Conservation (phyloP, 495 filamentous ascomycete species). For the Chaetomium fimeti region DNA sequence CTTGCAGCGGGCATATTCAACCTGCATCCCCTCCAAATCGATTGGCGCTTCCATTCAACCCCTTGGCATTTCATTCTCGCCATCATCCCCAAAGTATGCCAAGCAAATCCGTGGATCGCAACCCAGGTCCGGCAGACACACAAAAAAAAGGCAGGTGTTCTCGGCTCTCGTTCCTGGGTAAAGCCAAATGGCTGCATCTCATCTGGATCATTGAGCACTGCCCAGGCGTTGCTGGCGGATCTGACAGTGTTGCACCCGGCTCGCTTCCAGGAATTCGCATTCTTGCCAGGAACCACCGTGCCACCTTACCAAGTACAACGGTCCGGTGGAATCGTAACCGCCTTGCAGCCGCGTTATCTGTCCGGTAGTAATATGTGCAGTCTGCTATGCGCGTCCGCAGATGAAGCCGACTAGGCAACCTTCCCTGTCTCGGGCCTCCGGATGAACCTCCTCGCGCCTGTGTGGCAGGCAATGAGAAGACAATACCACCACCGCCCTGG, state of each 20-base stretch:
- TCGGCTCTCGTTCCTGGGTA: background rate
- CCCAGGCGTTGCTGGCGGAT: constrained; percentile 3
- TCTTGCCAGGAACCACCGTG: constrained; percentile 5
- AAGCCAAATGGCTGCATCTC: background rate
- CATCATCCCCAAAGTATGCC: background rate
- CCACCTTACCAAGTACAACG: too few species aligned
- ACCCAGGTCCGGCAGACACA: background rate
- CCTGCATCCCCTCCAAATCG: constrained; percentile 2
- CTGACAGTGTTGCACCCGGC: constrained; percentile 21
- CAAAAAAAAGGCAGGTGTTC: background rate
- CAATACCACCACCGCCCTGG: background rate
- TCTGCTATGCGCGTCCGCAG: background rate
- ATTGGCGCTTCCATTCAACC: background rate
- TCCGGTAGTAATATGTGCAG: background rate
- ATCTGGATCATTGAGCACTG: background rate
- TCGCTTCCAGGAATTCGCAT: constrained; percentile 25
- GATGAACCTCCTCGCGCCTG: constrained; percentile 25
- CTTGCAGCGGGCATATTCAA: constrained; percentile 21
- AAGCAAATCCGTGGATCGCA: background rate
- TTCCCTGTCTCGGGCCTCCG: constrained; percentile 33
- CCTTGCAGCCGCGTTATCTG: constrained; percentile 4
- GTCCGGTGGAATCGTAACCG: background rate
- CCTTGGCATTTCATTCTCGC: background rate
- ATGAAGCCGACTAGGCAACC: background rate
- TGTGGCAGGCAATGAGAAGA: constrained; percentile 21